These are phyloP conservation scores for Colletotrichum brevisporum DNA, from an alignment of 2,329 filamentous ascomycete genomes.

Conservation along the genomic window DNA sequence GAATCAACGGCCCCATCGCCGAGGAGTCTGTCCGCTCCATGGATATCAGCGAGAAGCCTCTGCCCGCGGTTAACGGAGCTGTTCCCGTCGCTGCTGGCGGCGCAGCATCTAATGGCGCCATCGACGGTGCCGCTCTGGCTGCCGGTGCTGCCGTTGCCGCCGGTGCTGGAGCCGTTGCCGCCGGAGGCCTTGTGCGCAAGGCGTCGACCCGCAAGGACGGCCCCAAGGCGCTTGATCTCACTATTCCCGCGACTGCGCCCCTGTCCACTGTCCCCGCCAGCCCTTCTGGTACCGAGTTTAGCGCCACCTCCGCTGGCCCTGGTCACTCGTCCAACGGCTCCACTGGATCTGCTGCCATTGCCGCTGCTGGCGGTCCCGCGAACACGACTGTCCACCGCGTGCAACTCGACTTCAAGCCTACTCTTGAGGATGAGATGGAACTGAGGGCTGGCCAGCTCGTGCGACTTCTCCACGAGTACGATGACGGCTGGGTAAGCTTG, in stretches of 20 bases:
- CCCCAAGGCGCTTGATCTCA: conserved; percentile 68
- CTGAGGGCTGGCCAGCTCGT: conserved; percentile 87
- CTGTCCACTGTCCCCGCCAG: conserved; percentile 63
- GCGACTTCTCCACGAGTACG: conserved; percentile 92
- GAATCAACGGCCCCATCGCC: conserved; percentile 57
- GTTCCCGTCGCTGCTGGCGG: conserved; percentile 5
- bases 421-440: conserved; percentile 91
- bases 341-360: conserved; percentile 70
- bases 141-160: conserved; percentile 46
- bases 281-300: conserved; percentile 75
- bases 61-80: conserved; percentile 20
- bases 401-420: conserved; percentile 93
- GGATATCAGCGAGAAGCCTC: conserved; percentile 50
- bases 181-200: conserved; percentile 62
- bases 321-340: conserved; percentile 62
- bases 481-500: conserved; percentile 93
- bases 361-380: conserved; percentile 72
- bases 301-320: conserved; percentile 67
- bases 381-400: conserved; percentile 85
- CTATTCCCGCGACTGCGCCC: conserved; percentile 53
- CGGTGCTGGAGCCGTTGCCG: conserved; percentile 54
- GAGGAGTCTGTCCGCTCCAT: conserved; percentile 53
- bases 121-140: conserved; percentile 54
- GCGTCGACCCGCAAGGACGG: conserved; percentile 69
- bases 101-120: conserved; percentile 42